Base-by-base conservation (phyloP, 441 rosid genomes). In the Gossypium lobatum region DNA sequence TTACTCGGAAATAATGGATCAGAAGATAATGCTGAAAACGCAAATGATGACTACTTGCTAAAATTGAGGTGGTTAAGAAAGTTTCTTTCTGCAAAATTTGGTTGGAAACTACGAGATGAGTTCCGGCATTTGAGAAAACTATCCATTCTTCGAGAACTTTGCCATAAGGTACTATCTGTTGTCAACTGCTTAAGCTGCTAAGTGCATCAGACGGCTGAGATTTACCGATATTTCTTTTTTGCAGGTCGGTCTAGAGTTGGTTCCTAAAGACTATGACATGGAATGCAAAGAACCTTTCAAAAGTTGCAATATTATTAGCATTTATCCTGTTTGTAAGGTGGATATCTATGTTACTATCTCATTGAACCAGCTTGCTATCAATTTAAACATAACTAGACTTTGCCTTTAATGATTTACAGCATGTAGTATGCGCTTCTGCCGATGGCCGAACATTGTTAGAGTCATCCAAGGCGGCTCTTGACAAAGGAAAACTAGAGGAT, bases 401-500 rank as follows among this genome's bases (percentile, higher is more conserved):
- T 68, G 71, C 76, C 16, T 57, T 26, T 73, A 17, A 72, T 70
- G 64, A 68, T 72, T 75, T 53, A 71, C 87, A 90, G 98, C 85
- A 88, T 84, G 92, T 84, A 72, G 89, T 80, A 72, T 93, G 93
- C 82, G 84, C 89, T 75, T 92, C 98, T 39, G 86, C 90, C n/a
- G 96, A 92, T 77, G 91, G 96, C 66, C 80, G 91, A 71, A 85
- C 86, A 26, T 81, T 89, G 66, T 75, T 93, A 79, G 98, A 93
- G 84, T 89, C 95, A 75, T 90, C 97, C 61, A 92, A 93, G 83
- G 71, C 82, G 45, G 91, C 97, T 73, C 97, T 92, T 82, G 97
- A 92, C 80, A 89, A 93, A 81, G 96, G 95, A 82, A 92, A 93
- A 76, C 81, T 93, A 69, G 97, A 92, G 66, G 96, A 92, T 70